Conservation (phyloP, 345 rosid species). For the Aurinia saxatilis region DNA sequence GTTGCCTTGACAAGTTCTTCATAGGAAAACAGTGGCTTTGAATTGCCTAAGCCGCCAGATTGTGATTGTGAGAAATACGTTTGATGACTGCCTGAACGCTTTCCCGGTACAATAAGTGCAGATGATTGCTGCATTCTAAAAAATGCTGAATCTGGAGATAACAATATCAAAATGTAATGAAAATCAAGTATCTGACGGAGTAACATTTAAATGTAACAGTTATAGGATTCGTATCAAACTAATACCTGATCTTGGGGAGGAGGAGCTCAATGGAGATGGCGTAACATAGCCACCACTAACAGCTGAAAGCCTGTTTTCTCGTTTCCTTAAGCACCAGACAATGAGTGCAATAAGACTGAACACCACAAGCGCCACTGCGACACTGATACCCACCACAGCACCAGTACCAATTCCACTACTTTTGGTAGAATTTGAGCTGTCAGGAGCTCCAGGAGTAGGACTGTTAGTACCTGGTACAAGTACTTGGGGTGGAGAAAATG, state of each 20-base stretch:
- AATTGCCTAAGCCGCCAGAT: slow-evolving; percentile 66
- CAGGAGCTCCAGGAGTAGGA: slow-evolving; percentile 28
- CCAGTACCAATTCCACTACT: slow-evolving; percentile 41
- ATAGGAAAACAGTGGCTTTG: slow-evolving; percentile 59
- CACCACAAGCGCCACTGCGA: slow-evolving; percentile 43
- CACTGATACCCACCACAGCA: slow-evolving; percentile 49
- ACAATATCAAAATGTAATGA: background rate
- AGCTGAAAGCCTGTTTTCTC: slow-evolving; percentile 43
- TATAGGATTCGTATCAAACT: background rate
- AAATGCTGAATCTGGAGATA: slow-evolving; percentile 47
- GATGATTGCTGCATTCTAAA: slow-evolving; percentile 54
- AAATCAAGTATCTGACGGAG: background rate
- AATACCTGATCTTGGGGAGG: slow-evolving; percentile 67
- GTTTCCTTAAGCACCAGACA: slow-evolving; percentile 55
- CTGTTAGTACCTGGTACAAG: slow-evolving; percentile 28
- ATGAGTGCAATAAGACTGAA: slow-evolving; percentile 49
- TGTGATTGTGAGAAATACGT: slow-evolving; percentile 40
- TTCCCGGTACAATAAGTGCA: slow-evolving; percentile 46
- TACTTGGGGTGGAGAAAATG: too few relatives aligned
- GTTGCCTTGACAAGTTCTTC: slow-evolving; percentile 72
- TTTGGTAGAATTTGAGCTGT: slow-evolving; percentile 5
- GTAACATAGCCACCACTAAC: slow-evolving; percentile 49
- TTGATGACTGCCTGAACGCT: slow-evolving; percentile 50
- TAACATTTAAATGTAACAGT: background rate
- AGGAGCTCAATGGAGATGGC: slow-evolving; percentile 56